Conservation (phyloP, 2,329 filamentous ascomycete species). For the Colletotrichum shisoi region DNA sequence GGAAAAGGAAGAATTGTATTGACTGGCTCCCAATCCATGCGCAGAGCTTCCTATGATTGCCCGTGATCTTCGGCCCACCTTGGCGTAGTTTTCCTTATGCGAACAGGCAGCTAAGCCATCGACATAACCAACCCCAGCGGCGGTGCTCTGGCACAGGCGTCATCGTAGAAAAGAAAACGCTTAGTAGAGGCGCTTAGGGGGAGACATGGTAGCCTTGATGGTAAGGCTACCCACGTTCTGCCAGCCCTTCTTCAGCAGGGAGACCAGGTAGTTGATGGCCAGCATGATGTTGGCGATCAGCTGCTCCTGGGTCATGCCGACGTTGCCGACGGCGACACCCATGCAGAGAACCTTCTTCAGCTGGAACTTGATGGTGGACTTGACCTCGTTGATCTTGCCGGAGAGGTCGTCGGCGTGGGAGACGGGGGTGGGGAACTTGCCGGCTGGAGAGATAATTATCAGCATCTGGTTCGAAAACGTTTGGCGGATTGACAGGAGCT, state of each 20-base stretch:
- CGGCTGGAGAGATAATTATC: conserved; percentile 65
- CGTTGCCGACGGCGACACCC: conserved; percentile 98
- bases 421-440: conserved; percentile 99
- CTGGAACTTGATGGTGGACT: conserved; percentile 99
- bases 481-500: neutral
- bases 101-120: conserved; percentile 23
- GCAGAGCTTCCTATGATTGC: conserved; percentile 36
- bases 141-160: conserved; percentile 26
- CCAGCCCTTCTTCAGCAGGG: conserved; percentile 99
- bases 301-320: conserved; percentile 96
- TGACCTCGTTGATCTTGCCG: conserved; percentile 98
- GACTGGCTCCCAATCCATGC: conserved; percentile 34
- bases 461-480: conserved; percentile 40
- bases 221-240: conserved; percentile 99
- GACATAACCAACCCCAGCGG: conserved; percentile 16
- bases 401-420: conserved; percentile 94
- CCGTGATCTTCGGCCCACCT: conserved; percentile 16
- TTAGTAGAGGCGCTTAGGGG: conserved; percentile 97
- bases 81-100: neutral
- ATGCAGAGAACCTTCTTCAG: conserved; percentile 99
- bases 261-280: conserved; percentile 99
- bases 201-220: conserved; percentile 99
- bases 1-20: conserved; percentile 33
- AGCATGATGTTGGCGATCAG: conserved; percentile 99
- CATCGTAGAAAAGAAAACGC: conserved; percentile 38